Evolutionary conservation across 139 green algal genomes (phyloP).

Genomic region (Zygnema cylindricum): DNA sequence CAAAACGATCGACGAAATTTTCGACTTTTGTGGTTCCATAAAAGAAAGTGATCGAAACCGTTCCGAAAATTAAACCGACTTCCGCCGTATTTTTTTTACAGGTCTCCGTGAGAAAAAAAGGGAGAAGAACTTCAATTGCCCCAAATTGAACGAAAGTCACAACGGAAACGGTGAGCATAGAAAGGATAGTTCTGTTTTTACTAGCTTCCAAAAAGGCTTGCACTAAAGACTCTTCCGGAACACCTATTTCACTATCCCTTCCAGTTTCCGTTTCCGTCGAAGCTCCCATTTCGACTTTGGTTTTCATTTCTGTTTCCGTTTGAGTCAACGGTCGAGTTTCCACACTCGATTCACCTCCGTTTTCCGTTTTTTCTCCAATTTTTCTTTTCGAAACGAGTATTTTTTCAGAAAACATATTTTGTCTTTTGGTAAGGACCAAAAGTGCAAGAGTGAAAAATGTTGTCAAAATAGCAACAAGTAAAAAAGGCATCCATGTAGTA

Average conservation of each 20-base stretch:
- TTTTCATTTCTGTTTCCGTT: too few relatives aligned
- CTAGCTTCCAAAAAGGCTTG: neutral
- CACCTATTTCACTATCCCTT: neutral
- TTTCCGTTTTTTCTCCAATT: neutral
- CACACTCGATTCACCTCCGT: neutral
- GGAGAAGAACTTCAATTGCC: neutral
- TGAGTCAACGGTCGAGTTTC: too few relatives aligned
- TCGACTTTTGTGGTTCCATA: neutral
- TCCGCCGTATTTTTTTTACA: neutral
- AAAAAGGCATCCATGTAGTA: neutral
- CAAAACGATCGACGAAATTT: neutral
- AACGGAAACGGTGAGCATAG: neutral
- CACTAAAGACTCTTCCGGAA: neutral
- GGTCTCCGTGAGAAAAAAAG: neutral
- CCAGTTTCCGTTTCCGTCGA: neutral
- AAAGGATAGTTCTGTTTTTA: neutral
- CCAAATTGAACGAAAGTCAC: neutral
- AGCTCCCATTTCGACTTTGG: too few relatives aligned
- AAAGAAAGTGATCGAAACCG: neutral
- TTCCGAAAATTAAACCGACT: neutral
- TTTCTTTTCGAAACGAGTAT: neutral
- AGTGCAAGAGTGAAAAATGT: neutral
- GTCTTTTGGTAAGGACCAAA: neutral
- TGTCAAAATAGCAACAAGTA: neutral
- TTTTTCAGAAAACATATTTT: neutral